phyloP scores from a whole-genome alignment of 2,329 filamentous ascomycete genomes.

The Aspergillus thermomutatus region DNA sequence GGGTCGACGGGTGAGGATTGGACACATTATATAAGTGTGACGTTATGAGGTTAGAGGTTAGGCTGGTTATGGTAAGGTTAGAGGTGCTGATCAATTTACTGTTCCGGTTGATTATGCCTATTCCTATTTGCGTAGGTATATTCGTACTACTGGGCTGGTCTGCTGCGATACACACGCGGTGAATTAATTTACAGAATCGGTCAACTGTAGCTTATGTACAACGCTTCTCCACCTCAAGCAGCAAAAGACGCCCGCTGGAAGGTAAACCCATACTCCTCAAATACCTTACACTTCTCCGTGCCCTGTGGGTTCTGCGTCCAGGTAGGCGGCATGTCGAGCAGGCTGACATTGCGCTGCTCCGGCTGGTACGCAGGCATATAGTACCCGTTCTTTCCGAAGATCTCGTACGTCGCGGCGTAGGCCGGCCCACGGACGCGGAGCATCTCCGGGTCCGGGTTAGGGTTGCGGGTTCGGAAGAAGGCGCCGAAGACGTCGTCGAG shows the following conservation, averaged over 20 bases:
- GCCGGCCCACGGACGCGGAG: slow-evolving; percentile 18
- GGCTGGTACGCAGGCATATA: slow-evolving; percentile 10
- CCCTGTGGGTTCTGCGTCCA: slow-evolving; percentile 10
- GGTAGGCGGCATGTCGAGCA: slow-evolving; percentile 15
- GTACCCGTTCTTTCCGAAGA: slow-evolving; percentile 13
- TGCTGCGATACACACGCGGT: too few relatives aligned
- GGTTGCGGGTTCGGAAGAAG: slow-evolving; percentile 19
- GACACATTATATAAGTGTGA: background rate
- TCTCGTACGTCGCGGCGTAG: slow-evolving; percentile 14
- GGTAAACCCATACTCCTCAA: slow-evolving; percentile 24
- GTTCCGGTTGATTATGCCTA: too few relatives aligned
- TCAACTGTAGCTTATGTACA: background rate
- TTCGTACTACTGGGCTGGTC: background rate
- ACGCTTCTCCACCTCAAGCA: background rate
- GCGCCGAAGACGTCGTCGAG: slow-evolving; percentile 23
- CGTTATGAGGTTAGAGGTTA: background rate
- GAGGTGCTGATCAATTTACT: background rate
- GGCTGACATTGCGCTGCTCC: slow-evolving; percentile 6
- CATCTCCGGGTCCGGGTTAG: slow-evolving; percentile 19
- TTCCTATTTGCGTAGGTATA: background rate
- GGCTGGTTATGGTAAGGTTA: background rate
- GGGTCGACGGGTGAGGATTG: background rate
- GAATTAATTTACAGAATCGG: too few relatives aligned
- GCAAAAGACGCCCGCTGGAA: slow-evolving; percentile 20
- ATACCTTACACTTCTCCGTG: slow-evolving; percentile 17